A percentile compares a stretch with the other conserved stretches of the same genome.
Conservation (phyloP, 1,284 basidiomycete genomes). For the Pseudozyma sp. region DNA sequence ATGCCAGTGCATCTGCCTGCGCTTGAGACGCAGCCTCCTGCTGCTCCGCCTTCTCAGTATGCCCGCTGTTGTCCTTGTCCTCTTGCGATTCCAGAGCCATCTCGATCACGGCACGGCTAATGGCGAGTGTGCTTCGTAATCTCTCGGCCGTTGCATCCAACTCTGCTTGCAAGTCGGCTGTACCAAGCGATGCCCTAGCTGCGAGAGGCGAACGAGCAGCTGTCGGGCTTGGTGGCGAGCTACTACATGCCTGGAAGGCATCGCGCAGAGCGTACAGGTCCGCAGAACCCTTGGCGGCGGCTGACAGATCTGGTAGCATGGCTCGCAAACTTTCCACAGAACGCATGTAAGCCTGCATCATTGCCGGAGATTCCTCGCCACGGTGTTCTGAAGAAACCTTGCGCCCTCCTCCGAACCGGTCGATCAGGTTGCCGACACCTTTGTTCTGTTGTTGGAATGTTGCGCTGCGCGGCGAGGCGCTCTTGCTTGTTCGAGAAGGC, state of each 20-base stretch:
- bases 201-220: slow-evolving; percentile 14
- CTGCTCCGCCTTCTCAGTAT: slow-evolving; percentile 2
- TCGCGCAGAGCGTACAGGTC: slow-evolving; percentile 32
- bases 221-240: slow-evolving; percentile 4
- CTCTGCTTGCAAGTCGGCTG: slow-evolving; percentile 30
- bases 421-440: slow-evolving; percentile 42
- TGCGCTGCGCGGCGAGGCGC: slow-evolving; percentile 11
- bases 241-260: slow-evolving; percentile 25
- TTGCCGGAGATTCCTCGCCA: slow-evolving; percentile 21
- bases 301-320: slow-evolving; percentile 34
- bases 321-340: slow-evolving; percentile 27
- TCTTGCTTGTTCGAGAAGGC: slow-evolving; percentile 16
- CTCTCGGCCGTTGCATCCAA: slow-evolving; percentile 27
- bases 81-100: slow-evolving; percentile 24
- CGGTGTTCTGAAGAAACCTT: slow-evolving; percentile 22
- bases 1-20: slow-evolving; percentile 19
- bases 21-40: slow-evolving; percentile 1
- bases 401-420: slow-evolving; percentile 41
- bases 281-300: slow-evolving; percentile 30
- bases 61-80: slow-evolving; percentile 14
- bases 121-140: slow-evolving; percentile 26
- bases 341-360: slow-evolving; percentile 28
- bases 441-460: slow-evolving; percentile 26
- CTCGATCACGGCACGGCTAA: slow-evolving; percentile 37
- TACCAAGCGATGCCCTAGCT: slow-evolving; percentile 7